Conservation (phyloP, 164 flowering plant species). For the Magnolia officinalis region DNA sequence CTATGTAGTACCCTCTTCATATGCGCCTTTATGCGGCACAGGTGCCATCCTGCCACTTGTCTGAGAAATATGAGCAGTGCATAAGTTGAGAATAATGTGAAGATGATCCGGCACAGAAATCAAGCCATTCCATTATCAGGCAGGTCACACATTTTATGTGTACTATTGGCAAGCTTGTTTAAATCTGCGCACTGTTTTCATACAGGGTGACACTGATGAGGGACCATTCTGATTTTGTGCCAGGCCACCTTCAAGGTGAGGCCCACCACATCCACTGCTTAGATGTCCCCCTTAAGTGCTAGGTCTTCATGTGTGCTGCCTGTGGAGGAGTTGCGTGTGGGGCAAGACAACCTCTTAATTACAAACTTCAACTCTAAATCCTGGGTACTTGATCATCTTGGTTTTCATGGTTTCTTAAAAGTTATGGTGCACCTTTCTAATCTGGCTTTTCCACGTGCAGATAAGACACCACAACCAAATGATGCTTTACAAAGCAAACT, state of each 20-base stretch:
- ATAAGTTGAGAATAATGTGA: no score
- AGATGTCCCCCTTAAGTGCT: no score
- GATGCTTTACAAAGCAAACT: conserved; percentile 6
- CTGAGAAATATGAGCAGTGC: background rate
- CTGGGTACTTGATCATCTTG: background rate
- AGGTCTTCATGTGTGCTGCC: no score
- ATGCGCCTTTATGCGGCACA: background rate
- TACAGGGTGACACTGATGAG: background rate
- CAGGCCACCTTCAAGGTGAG: no score
- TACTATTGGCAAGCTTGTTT: background rate
- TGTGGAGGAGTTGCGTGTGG: background rate
- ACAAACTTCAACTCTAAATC: background rate
- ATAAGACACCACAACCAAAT: conserved; percentile 1
- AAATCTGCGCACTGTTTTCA: background rate
- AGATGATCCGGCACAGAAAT: no score
- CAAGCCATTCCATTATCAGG: no score
- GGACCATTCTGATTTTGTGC: no score
- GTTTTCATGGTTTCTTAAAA: background rate
- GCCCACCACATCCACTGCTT: no score
- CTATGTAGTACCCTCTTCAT: background rate
- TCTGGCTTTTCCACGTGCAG: conserved; percentile 15
- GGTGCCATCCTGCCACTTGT: background rate
- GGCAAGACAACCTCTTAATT: background rate
- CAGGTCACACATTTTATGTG: no score
- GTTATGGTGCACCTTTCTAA: background rate